Base-by-base conservation (phyloP, 2,329 filamentous ascomycete species). In the Neonectria sp. region DNA sequence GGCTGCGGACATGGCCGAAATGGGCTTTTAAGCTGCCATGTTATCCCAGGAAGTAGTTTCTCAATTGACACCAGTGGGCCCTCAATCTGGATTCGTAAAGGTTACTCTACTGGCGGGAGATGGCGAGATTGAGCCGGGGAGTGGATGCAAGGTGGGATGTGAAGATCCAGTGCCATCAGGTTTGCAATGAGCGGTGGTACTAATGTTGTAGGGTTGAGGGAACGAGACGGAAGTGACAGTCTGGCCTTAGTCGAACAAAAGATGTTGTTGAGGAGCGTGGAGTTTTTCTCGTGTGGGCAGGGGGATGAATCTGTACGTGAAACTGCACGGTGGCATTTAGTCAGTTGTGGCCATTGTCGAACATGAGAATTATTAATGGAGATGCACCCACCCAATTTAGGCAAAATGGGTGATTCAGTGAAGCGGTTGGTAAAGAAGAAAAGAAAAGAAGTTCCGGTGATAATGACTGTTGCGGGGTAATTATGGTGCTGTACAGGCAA, bases 21-120 rank as follows among this genome's bases (percentile, higher is more conserved):
- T 3, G 3, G 7, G 17, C 37, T 3, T 21, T 68, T 43, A 12
- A 61, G 27, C 29, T 70, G 33, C 70, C 70, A 75, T 46, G 9
- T 21, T 13, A 51, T 53, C 8, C 60, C 55, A 1, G 72, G 67
- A 7, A 72, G 40, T 8, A 75, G 59, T 46, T 69, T 75, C 61
- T 71, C 7, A 3, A 75, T 61, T 1, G 65, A 66, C 5, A 66
- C 37, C 3, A 57, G 52, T 3, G 74, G 73, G 17, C 73, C 74
- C 51, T 73, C 71, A 29, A 74, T 72, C 46, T 73, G 65, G 31
- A 76, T 71, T 48, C 74, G 46, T 11, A 73, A 49, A 1, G 73
- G 67, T 59, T 60, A 57, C 6, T 68, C 65, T 1, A 65, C n/a
- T 33, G 61, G 55, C 5, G 72, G 72, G 3, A 65, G 60, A 52